A percentile compares a stretch with the other conserved stretches of the same genome.
Evolutionary conservation across 305 asterid genomes (phyloP).

Genomic region (Solanum hybrid): DNA sequence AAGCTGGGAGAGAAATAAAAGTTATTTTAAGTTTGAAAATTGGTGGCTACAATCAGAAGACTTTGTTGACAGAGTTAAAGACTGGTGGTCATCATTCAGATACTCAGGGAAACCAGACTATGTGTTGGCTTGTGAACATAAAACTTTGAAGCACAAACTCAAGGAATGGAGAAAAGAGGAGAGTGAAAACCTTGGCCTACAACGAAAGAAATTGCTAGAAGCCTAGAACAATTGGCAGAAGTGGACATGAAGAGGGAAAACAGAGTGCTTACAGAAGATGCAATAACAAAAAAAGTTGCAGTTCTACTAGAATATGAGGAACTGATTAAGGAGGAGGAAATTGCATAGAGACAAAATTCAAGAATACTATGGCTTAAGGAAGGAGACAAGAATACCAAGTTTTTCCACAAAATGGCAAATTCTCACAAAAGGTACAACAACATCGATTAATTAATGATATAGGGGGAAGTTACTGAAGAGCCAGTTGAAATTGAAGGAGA

Average conservation of each 20-base stretch:
- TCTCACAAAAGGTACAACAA: neutral
- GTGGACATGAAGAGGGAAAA: neutral
- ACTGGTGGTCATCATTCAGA: neutral
- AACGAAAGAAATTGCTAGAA: neutral
- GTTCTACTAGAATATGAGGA: neutral
- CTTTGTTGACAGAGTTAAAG: neutral
- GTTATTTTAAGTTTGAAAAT: neutral
- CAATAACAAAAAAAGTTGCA: neutral
- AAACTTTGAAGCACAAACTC: neutral
- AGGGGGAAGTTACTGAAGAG: neutral
- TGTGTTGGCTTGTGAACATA: neutral
- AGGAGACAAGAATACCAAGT: neutral
- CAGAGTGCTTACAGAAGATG: neutral
- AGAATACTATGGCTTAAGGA: neutral
- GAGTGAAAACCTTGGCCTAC: neutral
- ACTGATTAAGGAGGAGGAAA: neutral
- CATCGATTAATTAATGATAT: neutral
- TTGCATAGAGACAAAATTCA: neutral
- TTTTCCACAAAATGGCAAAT: neutral
- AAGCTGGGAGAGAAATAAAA: neutral
- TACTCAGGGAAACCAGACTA: neutral
- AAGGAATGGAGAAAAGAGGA: neutral
- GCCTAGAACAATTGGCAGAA: neutral
- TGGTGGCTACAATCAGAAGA: neutral
- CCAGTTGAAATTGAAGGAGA: neutral